phyloP scores from a whole-genome alignment of 2,329 filamentous ascomycete genomes.

The Diplocarpon rosae region DNA sequence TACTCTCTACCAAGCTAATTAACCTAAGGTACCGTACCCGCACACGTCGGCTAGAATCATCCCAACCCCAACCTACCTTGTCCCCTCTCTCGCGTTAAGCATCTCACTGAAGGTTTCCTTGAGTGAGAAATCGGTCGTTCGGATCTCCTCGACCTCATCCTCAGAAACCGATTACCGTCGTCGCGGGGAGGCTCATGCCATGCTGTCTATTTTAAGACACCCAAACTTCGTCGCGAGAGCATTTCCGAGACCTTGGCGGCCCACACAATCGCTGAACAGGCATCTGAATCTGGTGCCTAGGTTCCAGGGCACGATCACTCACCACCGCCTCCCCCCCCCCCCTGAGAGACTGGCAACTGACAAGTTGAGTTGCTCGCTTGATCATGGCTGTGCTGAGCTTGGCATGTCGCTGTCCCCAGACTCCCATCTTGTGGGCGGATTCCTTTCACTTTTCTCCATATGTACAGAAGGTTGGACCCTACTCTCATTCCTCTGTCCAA shows the following conservation, averaged over 20 bases:
- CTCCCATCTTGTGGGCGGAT: conserved; percentile 1
- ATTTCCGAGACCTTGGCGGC: conserved; percentile 10
- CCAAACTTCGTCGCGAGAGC: conserved; percentile 5
- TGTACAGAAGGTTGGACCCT: neutral
- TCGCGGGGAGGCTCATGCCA: no score
- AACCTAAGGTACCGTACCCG: no score
- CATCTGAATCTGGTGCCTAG: conserved; percentile 8
- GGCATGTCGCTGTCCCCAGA: conserved; percentile 4
- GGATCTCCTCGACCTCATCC: no score
- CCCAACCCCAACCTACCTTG: no score
- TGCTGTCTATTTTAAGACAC: conserved; percentile 2
- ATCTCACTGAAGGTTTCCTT: no score
- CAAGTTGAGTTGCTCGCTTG: conserved; percentile 3
- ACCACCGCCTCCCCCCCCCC: conserved; percentile 3
- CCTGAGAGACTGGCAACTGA: conserved; percentile 9
- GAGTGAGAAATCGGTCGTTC: no score
- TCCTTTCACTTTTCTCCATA: neutral
- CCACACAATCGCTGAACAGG: conserved; percentile 3
- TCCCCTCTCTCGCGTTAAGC: no score
- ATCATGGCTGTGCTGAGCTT: conserved; percentile 14
- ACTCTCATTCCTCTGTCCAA: conserved; percentile 1
- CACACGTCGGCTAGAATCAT: no score
- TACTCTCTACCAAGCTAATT: no score
- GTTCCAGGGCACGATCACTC: conserved; percentile 9
- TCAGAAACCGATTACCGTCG: no score